Conservation (phyloP, 768 basidiomycete genomes). For the Xerocomus brunneocitrinus region DNA sequence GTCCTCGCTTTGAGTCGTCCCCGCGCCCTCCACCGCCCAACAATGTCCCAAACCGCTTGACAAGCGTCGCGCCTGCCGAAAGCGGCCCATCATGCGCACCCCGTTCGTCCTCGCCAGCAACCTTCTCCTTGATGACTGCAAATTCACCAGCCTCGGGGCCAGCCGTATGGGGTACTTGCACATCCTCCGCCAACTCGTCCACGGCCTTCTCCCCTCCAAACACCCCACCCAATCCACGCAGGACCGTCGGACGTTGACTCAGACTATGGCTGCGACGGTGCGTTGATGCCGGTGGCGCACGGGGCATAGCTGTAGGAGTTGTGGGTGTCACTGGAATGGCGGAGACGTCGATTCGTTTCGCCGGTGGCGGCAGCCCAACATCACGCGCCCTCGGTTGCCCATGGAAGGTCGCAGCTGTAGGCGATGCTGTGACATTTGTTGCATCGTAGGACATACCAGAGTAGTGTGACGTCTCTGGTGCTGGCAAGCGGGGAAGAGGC, state of each 20-base stretch:
- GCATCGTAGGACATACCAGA: slow-evolving; percentile 79
- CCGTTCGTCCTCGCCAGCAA: slow-evolving; percentile 26
- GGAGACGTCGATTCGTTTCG: slow-evolving; percentile 30
- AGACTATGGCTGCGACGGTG: slow-evolving; percentile 82
- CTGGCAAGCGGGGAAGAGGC: slow-evolving; percentile 75
- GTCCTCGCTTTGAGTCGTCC: slow-evolving; percentile 39
- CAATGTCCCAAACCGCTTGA: slow-evolving; percentile 72
- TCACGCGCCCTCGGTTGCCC: slow-evolving; percentile 65
- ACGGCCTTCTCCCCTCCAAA: slow-evolving; percentile 44
- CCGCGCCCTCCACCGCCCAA: slow-evolving; percentile 42
- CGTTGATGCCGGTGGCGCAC: slow-evolving; percentile 72
- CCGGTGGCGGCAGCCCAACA: slow-evolving; percentile 43
- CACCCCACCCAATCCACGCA: slow-evolving; percentile 57
- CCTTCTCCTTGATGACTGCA: slow-evolving; percentile 33
- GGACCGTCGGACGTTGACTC: slow-evolving; percentile 60
- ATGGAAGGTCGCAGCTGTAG: slow-evolving; percentile 56
- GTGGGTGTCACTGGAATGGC: slow-evolving; percentile 25
- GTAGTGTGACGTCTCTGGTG: slow-evolving; percentile 77
- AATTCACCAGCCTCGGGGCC: slow-evolving; percentile 63
- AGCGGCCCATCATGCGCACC: slow-evolving; percentile 30
- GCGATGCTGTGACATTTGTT: slow-evolving; percentile 43
- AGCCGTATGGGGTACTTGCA: slow-evolving; percentile 53
- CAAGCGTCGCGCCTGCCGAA: slow-evolving; percentile 65
- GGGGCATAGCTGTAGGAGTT: slow-evolving; percentile 39
- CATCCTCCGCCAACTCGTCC: slow-evolving; percentile 40